Percentiles rank a stretch among this genome's conserved stretches.
Conservation (phyloP, 1,284 basidiomycete species). For the Apiotrichum porosum region DNA sequence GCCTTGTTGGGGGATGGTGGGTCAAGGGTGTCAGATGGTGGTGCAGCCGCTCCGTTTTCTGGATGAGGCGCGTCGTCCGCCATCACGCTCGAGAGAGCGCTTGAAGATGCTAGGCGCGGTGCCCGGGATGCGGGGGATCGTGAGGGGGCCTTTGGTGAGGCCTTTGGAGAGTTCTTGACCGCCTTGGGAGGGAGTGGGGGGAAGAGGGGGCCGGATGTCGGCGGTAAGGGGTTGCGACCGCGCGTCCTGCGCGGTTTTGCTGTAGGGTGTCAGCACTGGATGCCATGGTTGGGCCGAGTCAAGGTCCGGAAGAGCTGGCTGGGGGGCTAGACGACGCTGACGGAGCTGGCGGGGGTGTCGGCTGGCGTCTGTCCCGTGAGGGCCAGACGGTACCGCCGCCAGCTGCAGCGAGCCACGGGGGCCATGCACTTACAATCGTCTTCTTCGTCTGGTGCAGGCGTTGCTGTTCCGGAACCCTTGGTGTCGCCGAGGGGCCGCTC, state of each 20-base stretch:
- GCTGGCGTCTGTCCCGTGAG: too few relatives aligned
- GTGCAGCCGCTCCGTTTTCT: constrained; percentile 1
- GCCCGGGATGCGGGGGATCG: constrained; percentile 13
- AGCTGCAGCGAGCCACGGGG: too few relatives aligned
- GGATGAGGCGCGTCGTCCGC: constrained; percentile 15
- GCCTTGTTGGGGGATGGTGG: constrained; percentile 7
- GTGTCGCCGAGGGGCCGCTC: constrained; percentile 5
- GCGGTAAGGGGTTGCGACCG: constrained; percentile 41
- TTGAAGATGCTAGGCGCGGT: constrained; percentile 11
- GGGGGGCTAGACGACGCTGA: too few relatives aligned
- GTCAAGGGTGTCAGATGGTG: too few relatives aligned
- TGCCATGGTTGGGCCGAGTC: too few relatives aligned
- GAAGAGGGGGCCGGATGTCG: constrained; percentile 42
- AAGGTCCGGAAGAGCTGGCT: too few relatives aligned
- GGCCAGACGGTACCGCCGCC: too few relatives aligned
- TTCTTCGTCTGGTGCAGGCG: constrained; percentile 19
- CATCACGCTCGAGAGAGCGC: constrained; percentile 18
- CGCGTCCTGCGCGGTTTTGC: constrained; percentile 36
- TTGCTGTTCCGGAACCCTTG: constrained; percentile 18
- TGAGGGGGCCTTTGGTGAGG: constrained; percentile 25
- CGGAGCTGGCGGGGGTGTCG: too few relatives aligned
- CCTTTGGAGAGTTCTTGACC: constrained; percentile 34
- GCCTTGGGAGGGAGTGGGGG: constrained; percentile 46
- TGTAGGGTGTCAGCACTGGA: constrained; percentile 9
- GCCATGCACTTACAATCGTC: constrained; percentile 24